Base-by-base conservation (phyloP, 352 stramenopile species). In the Phytophthora megakarya region DNA sequence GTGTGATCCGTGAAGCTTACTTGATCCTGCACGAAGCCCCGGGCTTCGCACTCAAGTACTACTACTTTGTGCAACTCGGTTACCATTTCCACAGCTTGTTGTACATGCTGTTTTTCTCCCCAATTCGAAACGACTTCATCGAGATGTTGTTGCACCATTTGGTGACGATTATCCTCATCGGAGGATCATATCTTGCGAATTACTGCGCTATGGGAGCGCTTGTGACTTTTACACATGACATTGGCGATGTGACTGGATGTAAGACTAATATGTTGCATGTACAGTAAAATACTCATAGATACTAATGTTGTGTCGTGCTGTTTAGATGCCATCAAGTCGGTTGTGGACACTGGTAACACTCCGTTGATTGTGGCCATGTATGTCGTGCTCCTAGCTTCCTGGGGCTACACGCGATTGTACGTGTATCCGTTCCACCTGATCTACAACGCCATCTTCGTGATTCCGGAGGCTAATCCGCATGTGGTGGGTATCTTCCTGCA, bases 81-180 rank as follows among this genome's bases (percentile, higher is more conserved):
- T 87, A 87, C 49, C 78, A 87, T 67, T 67, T 70, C 44, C 78
- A 87, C 40, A 84, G 75, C 44, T 44, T 87, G 5, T 23, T 87
- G 9, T 87, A 73, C 64, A 84, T 87, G 78, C 44, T 84, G 30
- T 56, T 84, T 38, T 70, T 87, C 48, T 84, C 78, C 23, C 72
- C 78, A 26, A 82, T 84, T 38, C 75, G 78, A 11, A 84, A 80
- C 66, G 78, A 87, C 65, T 87, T 87, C 59, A 68, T 84, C 28
- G 78, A 84, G 51, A 87, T 84, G 75, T 35, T 82, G 43, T 35
- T 87, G 38, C 78, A 87, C 33, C 78, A 87, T 54, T 67, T 87
- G 43, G 75, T 75, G 33, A 87, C 78, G 19, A 81, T 87, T 23
- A 70, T 87, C 42, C 73, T 87, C 47, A 84, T 87, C n/a, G 67